A percentile compares a stretch with the other conserved stretches of the same genome.
These are phyloP conservation scores for Gymnopilus dilepis DNA, from an alignment of 768 basidiomycete species.

Conservation along the genomic window DNA sequence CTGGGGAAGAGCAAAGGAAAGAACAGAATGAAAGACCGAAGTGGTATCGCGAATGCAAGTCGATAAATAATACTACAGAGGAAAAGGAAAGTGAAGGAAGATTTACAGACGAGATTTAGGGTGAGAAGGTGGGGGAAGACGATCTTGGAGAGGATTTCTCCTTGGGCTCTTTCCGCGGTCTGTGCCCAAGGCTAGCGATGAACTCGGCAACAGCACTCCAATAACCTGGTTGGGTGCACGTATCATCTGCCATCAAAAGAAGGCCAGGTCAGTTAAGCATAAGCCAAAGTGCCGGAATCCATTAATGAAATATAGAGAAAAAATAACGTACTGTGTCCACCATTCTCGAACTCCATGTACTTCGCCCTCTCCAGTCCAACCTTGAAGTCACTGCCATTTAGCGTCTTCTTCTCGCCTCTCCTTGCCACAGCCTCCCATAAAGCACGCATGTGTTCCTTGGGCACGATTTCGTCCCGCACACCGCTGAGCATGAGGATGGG, in stretches of 20 bases:
- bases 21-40: not conserved
- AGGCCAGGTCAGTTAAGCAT: not conserved
- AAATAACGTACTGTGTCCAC: slow-evolving; percentile 55
- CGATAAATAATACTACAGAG: not conserved
- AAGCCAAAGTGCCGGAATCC: not conserved
- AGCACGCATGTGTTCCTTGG: slow-evolving; percentile 74
- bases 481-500: slow-evolving; percentile 90
- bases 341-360: slow-evolving; percentile 59
- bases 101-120: not conserved
- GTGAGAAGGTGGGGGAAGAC: not conserved
- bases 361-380: slow-evolving; percentile 57
- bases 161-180: not conserved
- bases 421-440: slow-evolving; percentile 69
- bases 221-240: slow-evolving; percentile 33
- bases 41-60: not conserved
- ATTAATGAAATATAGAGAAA: slow-evolving; percentile 1
- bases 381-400: slow-evolving; percentile 45
- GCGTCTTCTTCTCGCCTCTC: slow-evolving; percentile 51
- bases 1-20: not conserved
- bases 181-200: slow-evolving; percentile 23
- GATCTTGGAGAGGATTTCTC: slow-evolving; percentile 12
- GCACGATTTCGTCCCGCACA: slow-evolving; percentile 71
- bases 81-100: not conserved
- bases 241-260: slow-evolving; percentile 28
- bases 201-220: slow-evolving; percentile 33